Evolutionary conservation across 2,329 filamentous ascomycete genomes (phyloP).

Genomic region (Colletotrichum kahawae): DNA sequence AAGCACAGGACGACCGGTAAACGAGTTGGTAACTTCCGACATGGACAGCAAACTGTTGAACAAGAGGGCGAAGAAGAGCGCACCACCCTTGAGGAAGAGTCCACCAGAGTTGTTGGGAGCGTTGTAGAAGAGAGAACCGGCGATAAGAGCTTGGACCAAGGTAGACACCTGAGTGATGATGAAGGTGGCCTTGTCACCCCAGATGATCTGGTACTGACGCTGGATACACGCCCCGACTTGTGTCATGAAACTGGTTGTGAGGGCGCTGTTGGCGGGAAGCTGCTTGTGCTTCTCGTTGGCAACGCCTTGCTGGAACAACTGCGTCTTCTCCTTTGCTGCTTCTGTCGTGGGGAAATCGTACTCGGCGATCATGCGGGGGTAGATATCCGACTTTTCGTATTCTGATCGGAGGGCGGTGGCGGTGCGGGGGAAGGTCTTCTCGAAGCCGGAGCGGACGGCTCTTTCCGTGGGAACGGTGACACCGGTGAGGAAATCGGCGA

Average conservation of each 20-base stretch:
- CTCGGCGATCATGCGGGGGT: slow-evolving; percentile 55
- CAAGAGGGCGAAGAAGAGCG: slow-evolving; percentile 68
- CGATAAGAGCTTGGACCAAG: slow-evolving; percentile 64
- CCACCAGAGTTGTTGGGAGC: slow-evolving; percentile 62
- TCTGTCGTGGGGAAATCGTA: slow-evolving; percentile 60
- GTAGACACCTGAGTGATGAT: slow-evolving; percentile 66
- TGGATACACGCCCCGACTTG: slow-evolving; percentile 62
- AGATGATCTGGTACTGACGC: slow-evolving; percentile 69
- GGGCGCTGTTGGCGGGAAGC: slow-evolving; percentile 57
- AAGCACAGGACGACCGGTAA: slow-evolving; percentile 62
- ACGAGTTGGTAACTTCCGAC: slow-evolving; percentile 70
- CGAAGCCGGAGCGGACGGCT: slow-evolving; percentile 52
- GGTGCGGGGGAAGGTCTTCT: slow-evolving; percentile 49
- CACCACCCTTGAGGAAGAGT: slow-evolving; percentile 68
- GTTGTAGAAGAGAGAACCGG: slow-evolving; percentile 72
- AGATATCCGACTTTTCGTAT: slow-evolving; percentile 59
- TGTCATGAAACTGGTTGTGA: slow-evolving; percentile 57
- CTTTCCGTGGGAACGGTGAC: slow-evolving; percentile 73
- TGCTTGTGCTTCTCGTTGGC: slow-evolving; percentile 58
- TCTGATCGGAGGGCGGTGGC: slow-evolving; percentile 46
- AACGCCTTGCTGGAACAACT: slow-evolving; percentile 59
- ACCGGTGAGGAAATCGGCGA: slow-evolving; percentile 70
- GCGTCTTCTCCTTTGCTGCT: slow-evolving; percentile 52
- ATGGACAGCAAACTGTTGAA: slow-evolving; percentile 68
- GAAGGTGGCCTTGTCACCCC: slow-evolving; percentile 68